Evolutionary conservation across 345 rosid species (phyloP).

Genomic region (Melaleuca alternifolia): DNA sequence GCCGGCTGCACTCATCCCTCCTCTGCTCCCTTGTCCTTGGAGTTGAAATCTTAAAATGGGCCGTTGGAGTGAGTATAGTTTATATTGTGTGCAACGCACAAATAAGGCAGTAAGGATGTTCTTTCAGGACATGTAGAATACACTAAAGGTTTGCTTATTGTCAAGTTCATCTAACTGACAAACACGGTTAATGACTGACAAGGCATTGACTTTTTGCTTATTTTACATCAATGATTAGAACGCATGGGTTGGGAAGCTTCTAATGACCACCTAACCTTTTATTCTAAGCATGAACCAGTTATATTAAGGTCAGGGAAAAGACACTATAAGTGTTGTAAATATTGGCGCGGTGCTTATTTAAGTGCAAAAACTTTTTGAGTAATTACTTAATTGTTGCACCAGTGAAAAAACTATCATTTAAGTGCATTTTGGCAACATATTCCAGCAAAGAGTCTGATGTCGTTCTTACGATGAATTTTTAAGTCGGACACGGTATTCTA

Average conservation of each 20-base stretch:
- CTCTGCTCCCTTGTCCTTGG: too few relatives aligned
- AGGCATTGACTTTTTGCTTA: neutral
- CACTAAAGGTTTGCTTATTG: neutral
- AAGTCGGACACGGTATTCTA: too few relatives aligned
- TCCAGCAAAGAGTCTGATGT: too few relatives aligned
- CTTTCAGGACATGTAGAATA: neutral
- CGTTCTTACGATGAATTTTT: too few relatives aligned
- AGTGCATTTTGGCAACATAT: rapidly evolving
- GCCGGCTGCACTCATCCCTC: neutral
- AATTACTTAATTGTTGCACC: too few relatives aligned
- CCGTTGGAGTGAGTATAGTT: neutral
- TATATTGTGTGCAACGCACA: neutral
- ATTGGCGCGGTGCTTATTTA: too few relatives aligned
- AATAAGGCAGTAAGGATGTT: neutral
- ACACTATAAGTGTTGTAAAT: neutral
- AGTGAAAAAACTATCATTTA: too few relatives aligned
- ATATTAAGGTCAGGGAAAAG: neutral
- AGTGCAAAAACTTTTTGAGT: too few relatives aligned
- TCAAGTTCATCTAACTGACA: neutral
- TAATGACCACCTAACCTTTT: neutral
- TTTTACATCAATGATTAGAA: neutral
- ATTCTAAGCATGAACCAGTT: neutral
- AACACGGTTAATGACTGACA: neutral
- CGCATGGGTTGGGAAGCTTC: neutral
- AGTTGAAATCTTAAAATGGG: neutral